These are phyloP conservation scores for Phytophthora pseudosyringae DNA, from an alignment of 352 stramenopile species.

Conservation along the genomic window DNA sequence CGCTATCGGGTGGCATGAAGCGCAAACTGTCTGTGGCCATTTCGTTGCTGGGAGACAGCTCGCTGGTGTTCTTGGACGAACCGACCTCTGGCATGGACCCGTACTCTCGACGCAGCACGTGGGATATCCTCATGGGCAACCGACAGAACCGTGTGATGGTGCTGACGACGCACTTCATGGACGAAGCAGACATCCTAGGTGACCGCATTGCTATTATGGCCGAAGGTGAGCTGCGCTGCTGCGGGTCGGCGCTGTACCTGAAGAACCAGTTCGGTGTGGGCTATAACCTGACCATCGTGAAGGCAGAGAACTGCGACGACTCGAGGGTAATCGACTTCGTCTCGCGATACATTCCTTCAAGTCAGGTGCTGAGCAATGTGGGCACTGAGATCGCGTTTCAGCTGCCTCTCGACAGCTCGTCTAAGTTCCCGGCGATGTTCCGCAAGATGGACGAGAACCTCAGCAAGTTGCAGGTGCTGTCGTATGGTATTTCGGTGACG, in stretches of 20 bases:
- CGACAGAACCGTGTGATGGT: slow-evolving; percentile 72
- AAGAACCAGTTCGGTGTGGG: slow-evolving; percentile 72
- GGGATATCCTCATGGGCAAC: slow-evolving; percentile 71
- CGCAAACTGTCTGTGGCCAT: slow-evolving; percentile 90
- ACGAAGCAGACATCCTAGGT: slow-evolving; percentile 90
- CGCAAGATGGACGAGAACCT: slow-evolving; percentile 50
- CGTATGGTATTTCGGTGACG: slow-evolving; percentile 83
- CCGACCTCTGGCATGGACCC: slow-evolving; percentile 95
- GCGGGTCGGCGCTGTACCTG: slow-evolving; percentile 69
- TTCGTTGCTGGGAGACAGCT: slow-evolving; percentile 84
- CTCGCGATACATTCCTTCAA: slow-evolving; percentile 36
- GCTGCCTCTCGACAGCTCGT: slow-evolving; percentile 53
- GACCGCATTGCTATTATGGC: slow-evolving; percentile 87
- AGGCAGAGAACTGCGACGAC: slow-evolving; percentile 44
- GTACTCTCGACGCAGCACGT: slow-evolving; percentile 93
- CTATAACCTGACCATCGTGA: slow-evolving; percentile 77
- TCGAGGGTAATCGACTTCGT: slow-evolving; percentile 45
- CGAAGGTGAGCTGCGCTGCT: slow-evolving; percentile 62
- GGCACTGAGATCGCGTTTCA: slow-evolving; percentile 67
- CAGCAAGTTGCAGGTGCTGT: slow-evolving; percentile 39
- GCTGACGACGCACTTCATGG: slow-evolving; percentile 96
- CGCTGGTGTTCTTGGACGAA: slow-evolving; percentile 87
- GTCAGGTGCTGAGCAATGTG: slow-evolving; percentile 57
- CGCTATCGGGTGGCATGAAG: slow-evolving; percentile 89
- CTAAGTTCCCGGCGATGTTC: slow-evolving; percentile 60